Evolutionary conservation across 345 rosid genomes (phyloP).

Genomic region (Ceriops tagal): DNA sequence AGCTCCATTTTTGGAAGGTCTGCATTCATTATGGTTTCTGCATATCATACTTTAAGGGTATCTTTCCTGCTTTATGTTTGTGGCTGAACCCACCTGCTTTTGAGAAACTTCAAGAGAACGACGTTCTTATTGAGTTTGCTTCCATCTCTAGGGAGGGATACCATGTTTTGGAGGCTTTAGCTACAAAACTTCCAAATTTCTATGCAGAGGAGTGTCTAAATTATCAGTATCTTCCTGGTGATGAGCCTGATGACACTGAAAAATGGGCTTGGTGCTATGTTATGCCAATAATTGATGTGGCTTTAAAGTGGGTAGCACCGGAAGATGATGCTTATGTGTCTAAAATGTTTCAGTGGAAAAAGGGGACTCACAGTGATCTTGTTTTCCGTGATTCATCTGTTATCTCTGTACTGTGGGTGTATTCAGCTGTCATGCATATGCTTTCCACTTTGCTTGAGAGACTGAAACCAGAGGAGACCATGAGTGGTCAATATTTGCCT

Average conservation of each 20-base stretch:
- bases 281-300: constrained; percentile 68
- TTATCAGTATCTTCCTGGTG: constrained; percentile 22
- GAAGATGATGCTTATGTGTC: constrained; percentile 34
- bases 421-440: constrained; percentile 60
- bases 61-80: constrained; percentile 75
- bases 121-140: constrained; percentile 57
- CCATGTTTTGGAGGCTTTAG: constrained; percentile 71
- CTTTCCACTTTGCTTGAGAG: constrained; percentile 65
- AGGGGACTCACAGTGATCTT: constrained; percentile 27
- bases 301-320: constrained; percentile 59
- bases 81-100: constrained; percentile 82
- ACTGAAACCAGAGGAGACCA: constrained; percentile 40
- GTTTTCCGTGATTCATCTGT: constrained; percentile 25
- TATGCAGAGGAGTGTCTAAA: constrained; percentile 32
- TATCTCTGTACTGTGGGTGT: constrained; percentile 61
- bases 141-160: constrained; percentile 68
- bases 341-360: constrained; percentile 34
- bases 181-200: constrained; percentile 64
- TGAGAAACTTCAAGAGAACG: constrained; percentile 49
- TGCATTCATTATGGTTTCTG: constrained; percentile 65
- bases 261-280: constrained; percentile 82
- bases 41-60: constrained; percentile 59
- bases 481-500: constrained; percentile 51
- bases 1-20: constrained; percentile 75
- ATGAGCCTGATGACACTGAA: constrained; percentile 23